These are phyloP conservation scores for Ogataea saltuana DNA, from an alignment of 805 yeast species.

Conservation along the genomic window DNA sequence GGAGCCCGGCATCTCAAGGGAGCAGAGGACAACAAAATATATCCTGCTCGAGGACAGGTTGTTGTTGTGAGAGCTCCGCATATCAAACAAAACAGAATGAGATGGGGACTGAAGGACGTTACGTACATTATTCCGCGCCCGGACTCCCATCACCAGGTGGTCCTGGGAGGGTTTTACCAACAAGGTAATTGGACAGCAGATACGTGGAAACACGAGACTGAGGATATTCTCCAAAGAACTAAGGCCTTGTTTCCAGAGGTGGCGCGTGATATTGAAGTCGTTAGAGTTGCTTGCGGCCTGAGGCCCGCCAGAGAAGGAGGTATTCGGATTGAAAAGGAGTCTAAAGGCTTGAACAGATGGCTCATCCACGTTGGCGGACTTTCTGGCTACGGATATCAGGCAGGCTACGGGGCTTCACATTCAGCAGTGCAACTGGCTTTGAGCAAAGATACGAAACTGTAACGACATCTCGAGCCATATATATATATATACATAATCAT, in stretches of 20 bases:
- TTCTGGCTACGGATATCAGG: conserved; percentile 65
- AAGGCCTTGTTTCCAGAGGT: conserved; percentile 53
- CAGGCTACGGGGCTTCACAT: conserved; percentile 61
- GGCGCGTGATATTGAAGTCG: conserved; percentile 46
- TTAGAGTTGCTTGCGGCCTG: conserved; percentile 70
- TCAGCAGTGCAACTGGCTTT: conserved; percentile 41
- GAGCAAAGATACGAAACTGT: conserved; percentile 1
- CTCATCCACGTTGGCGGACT: conserved; percentile 75
- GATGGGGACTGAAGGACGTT: conserved; percentile 62
- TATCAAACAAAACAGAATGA: conserved; percentile 54
- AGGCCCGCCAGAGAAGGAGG: conserved; percentile 81
- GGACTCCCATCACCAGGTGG: conserved; percentile 59
- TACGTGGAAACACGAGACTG: conserved; percentile 47
- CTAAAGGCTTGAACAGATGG: conserved; percentile 40
- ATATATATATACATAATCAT: background rate
- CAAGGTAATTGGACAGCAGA: conserved; percentile 62
- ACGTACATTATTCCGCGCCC: conserved; percentile 78
- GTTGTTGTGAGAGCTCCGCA: conserved; percentile 73
- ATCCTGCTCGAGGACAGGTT: conserved; percentile 82
- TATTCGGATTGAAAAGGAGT: conserved; percentile 62
- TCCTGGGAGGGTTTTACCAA: conserved; percentile 76
- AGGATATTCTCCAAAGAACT: conserved; percentile 53
- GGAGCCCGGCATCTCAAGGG: conserved; percentile 68
- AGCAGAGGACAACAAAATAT: conserved; percentile 58
- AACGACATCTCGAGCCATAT: no score